These are phyloP conservation scores for Candida freyschussii DNA, from an alignment of 1,139 yeast species.

Conservation along the genomic window DNA sequence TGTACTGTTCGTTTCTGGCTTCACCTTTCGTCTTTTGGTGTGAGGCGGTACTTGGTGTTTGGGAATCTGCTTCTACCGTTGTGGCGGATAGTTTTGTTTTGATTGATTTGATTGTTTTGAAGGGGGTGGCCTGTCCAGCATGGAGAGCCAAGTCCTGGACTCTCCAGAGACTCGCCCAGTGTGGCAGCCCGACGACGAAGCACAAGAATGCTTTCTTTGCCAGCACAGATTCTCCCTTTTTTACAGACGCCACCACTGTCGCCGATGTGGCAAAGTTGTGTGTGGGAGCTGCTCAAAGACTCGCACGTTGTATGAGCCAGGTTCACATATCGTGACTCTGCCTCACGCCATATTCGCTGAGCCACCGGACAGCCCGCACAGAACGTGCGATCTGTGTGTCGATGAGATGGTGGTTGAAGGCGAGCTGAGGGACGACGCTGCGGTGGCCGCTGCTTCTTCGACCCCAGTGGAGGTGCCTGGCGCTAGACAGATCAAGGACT, in stretches of 20 bases:
- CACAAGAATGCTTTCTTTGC: conserved; percentile 60
- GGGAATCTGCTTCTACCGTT: too few relatives aligned
- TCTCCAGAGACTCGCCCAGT: too few relatives aligned
- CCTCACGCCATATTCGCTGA: conserved; percentile 41
- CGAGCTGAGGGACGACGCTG: conserved; percentile 4
- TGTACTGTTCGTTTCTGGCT: too few relatives aligned
- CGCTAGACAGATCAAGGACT: conserved; percentile 10
- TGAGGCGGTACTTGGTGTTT: too few relatives aligned
- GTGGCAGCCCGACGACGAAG: conserved; percentile 81
- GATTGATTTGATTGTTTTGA: too few relatives aligned
- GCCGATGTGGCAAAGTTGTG: conserved; percentile 72
- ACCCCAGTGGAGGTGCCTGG: conserved; percentile 14
- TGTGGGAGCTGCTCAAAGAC: conserved; percentile 63
- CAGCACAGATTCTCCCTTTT: conserved; percentile 53
- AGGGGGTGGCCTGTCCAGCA: too few relatives aligned
- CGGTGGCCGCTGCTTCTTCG: conserved; percentile 9
- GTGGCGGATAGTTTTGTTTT: too few relatives aligned
- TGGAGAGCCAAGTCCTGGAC: too few relatives aligned
- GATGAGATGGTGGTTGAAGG: conserved; percentile 50
- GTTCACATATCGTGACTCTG: conserved; percentile 35
- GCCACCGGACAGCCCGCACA: conserved; percentile 44
- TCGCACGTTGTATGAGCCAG: conserved; percentile 38
- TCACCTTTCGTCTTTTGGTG: too few relatives aligned
- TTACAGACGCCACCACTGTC: conserved; percentile 84
- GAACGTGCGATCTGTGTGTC: conserved; percentile 73